These are phyloP conservation scores for Groenewaldozyma auringiensis DNA, from an alignment of 1,139 yeast species.

Conservation along the genomic window DNA sequence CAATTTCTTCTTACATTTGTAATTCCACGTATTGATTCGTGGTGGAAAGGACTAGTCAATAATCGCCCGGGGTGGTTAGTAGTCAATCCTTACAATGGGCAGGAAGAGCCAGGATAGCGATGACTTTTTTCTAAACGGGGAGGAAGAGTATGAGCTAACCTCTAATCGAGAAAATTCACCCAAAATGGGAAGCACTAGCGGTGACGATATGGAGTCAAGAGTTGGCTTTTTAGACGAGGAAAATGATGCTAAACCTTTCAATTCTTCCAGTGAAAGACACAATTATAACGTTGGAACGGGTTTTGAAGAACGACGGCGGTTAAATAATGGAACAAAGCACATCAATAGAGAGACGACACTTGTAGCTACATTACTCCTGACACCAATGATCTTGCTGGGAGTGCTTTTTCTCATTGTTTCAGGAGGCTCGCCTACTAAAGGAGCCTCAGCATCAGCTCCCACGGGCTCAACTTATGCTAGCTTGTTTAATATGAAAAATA, in stretches of 20 bases:
- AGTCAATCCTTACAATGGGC: too few species aligned
- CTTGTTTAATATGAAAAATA: constrained; percentile 36
- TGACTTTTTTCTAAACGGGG: neutral
- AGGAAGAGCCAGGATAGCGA: neutral
- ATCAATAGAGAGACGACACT: neutral
- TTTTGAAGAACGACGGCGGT: neutral
- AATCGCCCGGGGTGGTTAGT: too few species aligned
- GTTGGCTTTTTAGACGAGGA: neutral
- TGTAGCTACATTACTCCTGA: constrained; percentile 5
- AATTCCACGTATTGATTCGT: too few species aligned
- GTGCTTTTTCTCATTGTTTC: constrained; percentile 8
- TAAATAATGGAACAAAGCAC: neutral
- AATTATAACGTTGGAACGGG: neutral
- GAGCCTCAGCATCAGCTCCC: constrained; percentile 32
- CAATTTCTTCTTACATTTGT: too few species aligned
- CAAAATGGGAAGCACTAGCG: neutral
- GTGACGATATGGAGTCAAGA: neutral
- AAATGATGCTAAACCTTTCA: neutral
- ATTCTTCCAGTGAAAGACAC: neutral
- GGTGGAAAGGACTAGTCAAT: too few species aligned
- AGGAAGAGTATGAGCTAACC: neutral
- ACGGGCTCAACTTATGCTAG: constrained; percentile 32
- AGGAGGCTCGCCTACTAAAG: constrained; percentile 1
- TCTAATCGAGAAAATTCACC: neutral
- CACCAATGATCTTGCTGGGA: constrained; percentile 6